Percentiles rank a stretch among this genome's conserved stretches.
Evolutionary conservation across 1,284 basidiomycete species (phyloP).

Genomic region (Phellinidium pouzarii): DNA sequence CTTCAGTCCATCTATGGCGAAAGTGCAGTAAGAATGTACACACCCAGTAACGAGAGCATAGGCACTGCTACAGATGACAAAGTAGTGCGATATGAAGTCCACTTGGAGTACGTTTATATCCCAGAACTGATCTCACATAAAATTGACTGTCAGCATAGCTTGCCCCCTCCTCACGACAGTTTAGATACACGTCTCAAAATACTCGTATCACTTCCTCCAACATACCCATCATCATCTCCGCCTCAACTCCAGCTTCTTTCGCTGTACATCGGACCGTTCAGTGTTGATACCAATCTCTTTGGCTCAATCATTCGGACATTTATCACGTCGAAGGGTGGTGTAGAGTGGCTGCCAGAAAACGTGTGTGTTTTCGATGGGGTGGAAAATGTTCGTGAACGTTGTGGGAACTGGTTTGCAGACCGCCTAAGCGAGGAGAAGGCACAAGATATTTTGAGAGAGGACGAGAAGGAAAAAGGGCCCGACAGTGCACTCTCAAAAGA

Average conservation of each 20-base stretch:
- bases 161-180: slow-evolving; percentile 47
- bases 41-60: slow-evolving; percentile 29
- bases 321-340: slow-evolving; percentile 61
- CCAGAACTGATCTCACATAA: not conserved
- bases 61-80: slow-evolving; percentile 24
- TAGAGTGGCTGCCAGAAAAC: slow-evolving; percentile 66
- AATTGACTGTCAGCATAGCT: slow-evolving; percentile 31
- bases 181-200: slow-evolving; percentile 49
- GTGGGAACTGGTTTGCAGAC: slow-evolving; percentile 65
- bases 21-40: slow-evolving; percentile 52
- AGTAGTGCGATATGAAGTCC: slow-evolving; percentile 61
- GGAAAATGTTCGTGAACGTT: slow-evolving; percentile 67
- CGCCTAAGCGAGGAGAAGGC: slow-evolving; percentile 50
- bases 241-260: slow-evolving; percentile 85
- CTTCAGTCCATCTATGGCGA: slow-evolving; percentile 82
- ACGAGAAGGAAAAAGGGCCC: slow-evolving; percentile 36
- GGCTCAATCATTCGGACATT: slow-evolving; percentile 77
- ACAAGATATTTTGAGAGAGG: slow-evolving; percentile 53
- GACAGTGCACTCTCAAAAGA: slow-evolving; percentile 12
- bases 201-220: slow-evolving; percentile 66
- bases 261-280: slow-evolving; percentile 76
- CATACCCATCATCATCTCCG: slow-evolving; percentile 65
- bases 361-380: slow-evolving; percentile 88
- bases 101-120: slow-evolving; percentile 35
- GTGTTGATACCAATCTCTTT: slow-evolving; percentile 65